A percentile compares a stretch with the other conserved stretches of the same genome.
These are phyloP conservation scores for Tephrocybe sp. DNA, from an alignment of 768 basidiomycete genomes.

Conservation along the genomic window DNA sequence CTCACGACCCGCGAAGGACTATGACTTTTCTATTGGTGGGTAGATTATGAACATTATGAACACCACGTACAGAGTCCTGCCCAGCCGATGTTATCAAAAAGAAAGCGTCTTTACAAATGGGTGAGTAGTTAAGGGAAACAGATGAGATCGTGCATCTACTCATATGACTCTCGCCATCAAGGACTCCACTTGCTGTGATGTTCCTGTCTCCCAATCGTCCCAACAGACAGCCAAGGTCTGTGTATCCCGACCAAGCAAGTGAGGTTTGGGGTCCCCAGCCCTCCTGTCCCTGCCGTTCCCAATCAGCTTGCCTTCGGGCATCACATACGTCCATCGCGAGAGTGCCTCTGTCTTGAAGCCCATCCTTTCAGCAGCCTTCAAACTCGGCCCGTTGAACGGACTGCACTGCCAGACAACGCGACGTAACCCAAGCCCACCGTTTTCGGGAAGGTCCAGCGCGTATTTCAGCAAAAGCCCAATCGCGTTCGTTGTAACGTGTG, in stretches of 20 bases:
- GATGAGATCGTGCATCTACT: background rate
- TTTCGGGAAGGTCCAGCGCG: conserved; percentile 38
- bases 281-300: conserved; percentile 35
- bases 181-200: conserved; percentile 8
- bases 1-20: too few relatives aligned
- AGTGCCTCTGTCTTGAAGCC: conserved; percentile 58
- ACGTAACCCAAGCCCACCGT: conserved; percentile 52
- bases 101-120: too few relatives aligned
- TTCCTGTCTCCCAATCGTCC: conserved; percentile 34
- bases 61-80: too few relatives aligned
- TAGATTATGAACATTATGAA: too few relatives aligned
- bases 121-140: too few relatives aligned
- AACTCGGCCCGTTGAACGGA: conserved; percentile 44
- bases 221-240: conserved; percentile 49
- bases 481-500: conserved; percentile 58
- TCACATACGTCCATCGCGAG: conserved; percentile 52
- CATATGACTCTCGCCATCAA: conserved; percentile 13
- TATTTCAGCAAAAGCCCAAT: conserved; percentile 52
- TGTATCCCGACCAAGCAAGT: conserved; percentile 43
- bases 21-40: too few relatives aligned
- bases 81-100: too few relatives aligned
- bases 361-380: conserved; percentile 53
- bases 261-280: conserved; percentile 33
- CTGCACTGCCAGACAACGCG: conserved; percentile 65
- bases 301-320: conserved; percentile 38